A percentile compares a stretch with the other conserved stretches of the same genome.
Evolutionary conservation across 495 filamentous ascomycete genomes (phyloP).

Genomic region (Neurospora terricola): DNA sequence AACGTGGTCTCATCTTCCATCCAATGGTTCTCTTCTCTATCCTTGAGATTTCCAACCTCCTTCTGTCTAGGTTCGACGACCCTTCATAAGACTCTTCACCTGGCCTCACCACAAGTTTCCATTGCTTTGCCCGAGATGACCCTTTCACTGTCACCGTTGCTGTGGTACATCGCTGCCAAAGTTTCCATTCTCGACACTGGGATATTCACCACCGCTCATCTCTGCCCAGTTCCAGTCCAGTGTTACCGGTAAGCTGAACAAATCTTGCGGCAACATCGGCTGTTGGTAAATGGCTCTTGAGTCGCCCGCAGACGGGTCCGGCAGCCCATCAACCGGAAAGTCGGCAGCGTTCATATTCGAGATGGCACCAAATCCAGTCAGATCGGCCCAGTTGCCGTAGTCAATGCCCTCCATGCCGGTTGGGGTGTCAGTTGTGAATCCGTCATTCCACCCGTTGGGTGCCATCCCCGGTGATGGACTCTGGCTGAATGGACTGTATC

Average conservation of each 20-base stretch:
- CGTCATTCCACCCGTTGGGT: conserved; percentile 21
- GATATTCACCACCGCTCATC: conserved; percentile 51
- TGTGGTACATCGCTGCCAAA: conserved; percentile 13
- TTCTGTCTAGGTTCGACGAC: neutral
- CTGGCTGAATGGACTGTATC: conserved; percentile 24
- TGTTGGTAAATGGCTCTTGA: conserved; percentile 47
- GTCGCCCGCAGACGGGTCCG: conserved; percentile 27
- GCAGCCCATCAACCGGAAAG: conserved; percentile 18
- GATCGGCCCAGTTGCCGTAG: conserved; percentile 38
- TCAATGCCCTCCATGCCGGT: conserved; percentile 18
- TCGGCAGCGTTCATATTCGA: neutral
- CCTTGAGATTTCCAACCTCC: neutral
- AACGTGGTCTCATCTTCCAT: neutral
- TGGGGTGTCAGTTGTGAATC: conserved; percentile 9
- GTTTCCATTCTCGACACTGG: conserved; percentile 43
- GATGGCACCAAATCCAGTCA: conserved; percentile 32
- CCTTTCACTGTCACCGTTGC: neutral
- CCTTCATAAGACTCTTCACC: neutral
- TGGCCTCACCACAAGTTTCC: neutral
- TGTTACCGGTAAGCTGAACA: conserved; percentile 94
- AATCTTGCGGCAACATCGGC: conserved; percentile 89
- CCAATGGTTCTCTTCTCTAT: neutral
- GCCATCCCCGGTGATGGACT: conserved; percentile 22
- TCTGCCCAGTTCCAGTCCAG: conserved; percentile 99
- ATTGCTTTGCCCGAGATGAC: neutral